phyloP scores from a whole-genome alignment of 2,329 filamentous ascomycete species.

The Sporothrix brasiliensis region DNA sequence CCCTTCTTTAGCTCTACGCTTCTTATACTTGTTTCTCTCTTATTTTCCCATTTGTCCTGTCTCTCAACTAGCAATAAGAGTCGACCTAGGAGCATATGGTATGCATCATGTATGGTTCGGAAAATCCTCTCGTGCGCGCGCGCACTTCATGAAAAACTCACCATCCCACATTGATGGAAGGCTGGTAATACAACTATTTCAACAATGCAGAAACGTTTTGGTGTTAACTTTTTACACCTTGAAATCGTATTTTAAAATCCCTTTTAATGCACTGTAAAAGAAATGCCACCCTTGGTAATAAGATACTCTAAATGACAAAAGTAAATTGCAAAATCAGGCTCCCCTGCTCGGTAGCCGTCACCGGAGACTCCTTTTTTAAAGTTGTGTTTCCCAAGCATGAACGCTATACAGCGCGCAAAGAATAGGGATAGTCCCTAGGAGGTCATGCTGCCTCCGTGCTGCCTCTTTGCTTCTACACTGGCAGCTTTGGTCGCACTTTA shows the following conservation, averaged over 20 bases:
- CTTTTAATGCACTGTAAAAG: background rate
- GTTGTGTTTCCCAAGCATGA: background rate
- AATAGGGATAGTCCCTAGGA: background rate
- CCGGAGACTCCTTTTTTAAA: background rate
- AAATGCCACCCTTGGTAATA: background rate
- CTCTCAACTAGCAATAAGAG: constrained; percentile 29
- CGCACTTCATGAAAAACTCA: background rate
- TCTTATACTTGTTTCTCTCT: background rate
- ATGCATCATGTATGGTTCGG: constrained; percentile 31
- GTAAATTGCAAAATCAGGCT: background rate
- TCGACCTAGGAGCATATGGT: constrained; percentile 29
- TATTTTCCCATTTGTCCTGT: constrained; percentile 11
- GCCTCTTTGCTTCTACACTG: background rate
- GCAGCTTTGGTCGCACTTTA: too few relatives aligned
- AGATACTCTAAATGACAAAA: constrained; percentile 14
- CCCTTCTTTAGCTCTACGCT: background rate
- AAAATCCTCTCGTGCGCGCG: constrained; percentile 15
- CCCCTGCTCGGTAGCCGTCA: background rate
- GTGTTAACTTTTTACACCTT: background rate
- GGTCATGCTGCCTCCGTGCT: background rate
- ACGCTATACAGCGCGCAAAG: background rate
- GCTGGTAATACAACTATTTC: constrained; percentile 17
- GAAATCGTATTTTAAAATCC: background rate
- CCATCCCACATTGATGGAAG: background rate
- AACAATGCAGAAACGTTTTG: constrained; percentile 21